phyloP scores from a whole-genome alignment of 306 rosid species.

The Lithocarpus polystachyus region DNA sequence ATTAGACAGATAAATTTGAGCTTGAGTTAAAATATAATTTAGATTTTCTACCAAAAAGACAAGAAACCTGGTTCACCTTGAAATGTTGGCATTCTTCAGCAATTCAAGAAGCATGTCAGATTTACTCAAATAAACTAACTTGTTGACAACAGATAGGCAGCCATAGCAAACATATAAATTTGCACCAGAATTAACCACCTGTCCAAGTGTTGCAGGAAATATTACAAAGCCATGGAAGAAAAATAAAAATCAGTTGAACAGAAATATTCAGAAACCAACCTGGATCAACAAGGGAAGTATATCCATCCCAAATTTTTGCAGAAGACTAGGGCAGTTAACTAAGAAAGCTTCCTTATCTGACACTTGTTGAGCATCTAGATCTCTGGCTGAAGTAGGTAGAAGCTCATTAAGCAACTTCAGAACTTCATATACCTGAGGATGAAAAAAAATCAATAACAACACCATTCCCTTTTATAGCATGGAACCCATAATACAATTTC shows the following conservation, averaged over 20 bases:
- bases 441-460: constrained; percentile 11
- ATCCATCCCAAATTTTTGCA: constrained; percentile 74
- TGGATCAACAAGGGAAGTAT: constrained; percentile 81
- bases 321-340: constrained; percentile 49
- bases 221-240: constrained; percentile 14
- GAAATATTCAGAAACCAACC: constrained; percentile 46
- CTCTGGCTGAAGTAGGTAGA: constrained; percentile 60
- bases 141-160: constrained; percentile 75
- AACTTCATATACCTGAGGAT: constrained; percentile 70
- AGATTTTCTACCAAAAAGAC: constrained; percentile 9
- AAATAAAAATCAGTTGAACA: constrained; percentile 2
- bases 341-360: constrained; percentile 63
- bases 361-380: constrained; percentile 49
- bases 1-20: constrained; percentile 29
- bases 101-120: constrained; percentile 72
- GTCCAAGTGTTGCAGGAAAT: constrained; percentile 21
- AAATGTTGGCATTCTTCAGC: constrained; percentile 68
- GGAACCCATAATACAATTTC: background rate
- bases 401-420: constrained; percentile 85
- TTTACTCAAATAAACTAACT: constrained; percentile 66
- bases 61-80: constrained; percentile 62
- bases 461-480: background rate
- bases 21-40: constrained; percentile 28
- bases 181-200: constrained; percentile 96
- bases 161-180: constrained; percentile 80